Percentiles rank a stretch among this genome's conserved stretches.
phyloP scores from a whole-genome alignment of 1,284 basidiomycete genomes.

The Hymenochaete sp. region DNA sequence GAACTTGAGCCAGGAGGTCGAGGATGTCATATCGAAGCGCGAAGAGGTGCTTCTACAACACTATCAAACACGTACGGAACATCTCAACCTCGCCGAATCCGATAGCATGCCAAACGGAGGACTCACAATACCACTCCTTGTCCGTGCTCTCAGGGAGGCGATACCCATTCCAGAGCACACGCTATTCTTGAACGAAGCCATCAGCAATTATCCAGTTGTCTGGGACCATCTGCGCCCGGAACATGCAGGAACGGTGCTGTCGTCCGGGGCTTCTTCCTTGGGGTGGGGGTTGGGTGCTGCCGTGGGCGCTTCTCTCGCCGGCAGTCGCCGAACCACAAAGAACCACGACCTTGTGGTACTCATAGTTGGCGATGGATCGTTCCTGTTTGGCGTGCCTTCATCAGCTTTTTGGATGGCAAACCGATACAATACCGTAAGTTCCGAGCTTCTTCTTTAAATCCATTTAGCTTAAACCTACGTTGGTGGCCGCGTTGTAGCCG shows the following conservation, averaged over 20 bases:
- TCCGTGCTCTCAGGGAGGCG: slow-evolving; percentile 38
- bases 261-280: slow-evolving; percentile 51
- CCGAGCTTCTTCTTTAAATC: not conserved
- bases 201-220: slow-evolving; percentile 45
- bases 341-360: slow-evolving; percentile 43
- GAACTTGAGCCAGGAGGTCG: slow-evolving; percentile 10
- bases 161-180: slow-evolving; percentile 32
- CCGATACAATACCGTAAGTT: slow-evolving; percentile 51
- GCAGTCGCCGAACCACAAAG: slow-evolving; percentile 20
- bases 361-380: slow-evolving; percentile 62
- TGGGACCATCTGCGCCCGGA: slow-evolving; percentile 54
- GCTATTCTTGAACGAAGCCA: slow-evolving; percentile 54
- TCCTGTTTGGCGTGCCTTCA: slow-evolving; percentile 56
- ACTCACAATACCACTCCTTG: slow-evolving; percentile 40
- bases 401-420: slow-evolving; percentile 65
- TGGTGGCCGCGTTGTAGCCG: slow-evolving; percentile 33
- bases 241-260: slow-evolving; percentile 39
- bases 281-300: slow-evolving; percentile 61
- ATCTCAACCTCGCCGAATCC: slow-evolving; percentile 25
- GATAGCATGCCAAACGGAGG: slow-evolving; percentile 18
- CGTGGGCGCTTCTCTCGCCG: slow-evolving; percentile 47
- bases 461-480: not conserved
- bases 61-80: slow-evolving; percentile 24
- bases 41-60: slow-evolving; percentile 14
- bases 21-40: slow-evolving; percentile 18